A percentile compares a stretch with the other conserved stretches of the same genome.
These are phyloP conservation scores for Harrya chromipes DNA, from an alignment of 768 basidiomycete species.

Conservation along the genomic window DNA sequence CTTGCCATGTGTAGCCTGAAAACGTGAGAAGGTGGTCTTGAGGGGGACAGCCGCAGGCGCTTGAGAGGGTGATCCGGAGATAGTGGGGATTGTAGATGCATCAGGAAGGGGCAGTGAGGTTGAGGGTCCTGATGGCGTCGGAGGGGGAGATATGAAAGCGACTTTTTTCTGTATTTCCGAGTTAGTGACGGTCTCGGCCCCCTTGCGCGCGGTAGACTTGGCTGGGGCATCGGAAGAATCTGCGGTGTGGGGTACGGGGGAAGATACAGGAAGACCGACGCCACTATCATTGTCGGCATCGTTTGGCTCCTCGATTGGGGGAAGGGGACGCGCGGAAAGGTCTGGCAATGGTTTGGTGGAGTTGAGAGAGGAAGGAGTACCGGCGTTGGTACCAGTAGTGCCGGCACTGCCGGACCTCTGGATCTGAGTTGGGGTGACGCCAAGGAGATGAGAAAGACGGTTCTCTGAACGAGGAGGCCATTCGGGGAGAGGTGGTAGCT, in stretches of 20 bases:
- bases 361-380: constrained; percentile 45
- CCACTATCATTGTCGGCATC: constrained; percentile 35
- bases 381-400: constrained; percentile 32
- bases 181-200: constrained; percentile 29
- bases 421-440: constrained; percentile 20
- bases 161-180: constrained; percentile 77
- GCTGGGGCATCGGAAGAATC: constrained; percentile 24
- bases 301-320: constrained; percentile 43
- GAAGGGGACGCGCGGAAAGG: constrained; percentile 47
- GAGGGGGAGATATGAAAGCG: constrained; percentile 80
- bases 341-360: constrained; percentile 75
- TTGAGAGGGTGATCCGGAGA: constrained; percentile 29
- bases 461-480: constrained; percentile 57
- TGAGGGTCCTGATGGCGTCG: constrained; percentile 54
- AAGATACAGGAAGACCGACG: constrained; percentile 35
- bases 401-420: constrained; percentile 29
- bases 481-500: constrained; percentile 56
- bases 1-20: constrained; percentile 70
- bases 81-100: constrained; percentile 36
- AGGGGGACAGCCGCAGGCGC: constrained; percentile 30
- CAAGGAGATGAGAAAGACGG: constrained; percentile 13
- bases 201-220: constrained; percentile 36
- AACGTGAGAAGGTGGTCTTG: constrained; percentile 74
- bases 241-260: constrained; percentile 24
- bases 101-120: constrained; percentile 52